Conservation (phyloP, 2,329 filamentous ascomycete species). For the Colletotrichum destructivum region DNA sequence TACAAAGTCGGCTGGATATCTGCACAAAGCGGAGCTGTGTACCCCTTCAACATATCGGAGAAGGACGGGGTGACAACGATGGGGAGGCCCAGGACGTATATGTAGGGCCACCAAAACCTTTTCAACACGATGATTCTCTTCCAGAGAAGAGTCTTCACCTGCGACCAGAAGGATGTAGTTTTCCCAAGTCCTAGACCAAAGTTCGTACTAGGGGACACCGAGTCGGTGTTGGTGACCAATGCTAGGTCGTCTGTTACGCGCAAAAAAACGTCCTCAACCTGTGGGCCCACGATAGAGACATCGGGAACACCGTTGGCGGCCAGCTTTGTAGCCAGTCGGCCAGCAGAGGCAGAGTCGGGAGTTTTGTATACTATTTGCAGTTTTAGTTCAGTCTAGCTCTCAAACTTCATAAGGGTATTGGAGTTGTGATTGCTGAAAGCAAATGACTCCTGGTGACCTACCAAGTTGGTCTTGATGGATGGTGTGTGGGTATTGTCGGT, state of each 20-base stretch:
- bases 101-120: constrained; percentile 44
- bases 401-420: background rate
- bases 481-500: background rate
- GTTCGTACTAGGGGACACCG: background rate
- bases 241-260: constrained; percentile 45
- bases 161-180: constrained; percentile 24
- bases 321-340: constrained; percentile 56
- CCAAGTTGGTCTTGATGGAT: constrained; percentile 1
- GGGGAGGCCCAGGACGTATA: constrained; percentile 43
- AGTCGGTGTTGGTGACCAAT: background rate
- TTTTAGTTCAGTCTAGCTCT: background rate
- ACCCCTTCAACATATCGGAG: constrained; percentile 16
- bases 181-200: background rate
- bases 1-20: background rate
- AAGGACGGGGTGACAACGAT: constrained; percentile 43
- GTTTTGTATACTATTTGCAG: constrained; percentile 65
- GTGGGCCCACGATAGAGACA: constrained; percentile 50
- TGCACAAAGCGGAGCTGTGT: background rate
- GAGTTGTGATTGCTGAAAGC: background rate
- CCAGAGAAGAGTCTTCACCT: constrained; percentile 42
- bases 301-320: constrained; percentile 62
- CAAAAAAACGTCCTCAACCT: constrained; percentile 54
- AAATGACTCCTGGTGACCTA: background rate
- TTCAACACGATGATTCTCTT: constrained; percentile 45
- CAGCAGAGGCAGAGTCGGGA: constrained; percentile 52